phyloP scores from a whole-genome alignment of 306 rosid genomes.

The Styphnolobium japonicum region DNA sequence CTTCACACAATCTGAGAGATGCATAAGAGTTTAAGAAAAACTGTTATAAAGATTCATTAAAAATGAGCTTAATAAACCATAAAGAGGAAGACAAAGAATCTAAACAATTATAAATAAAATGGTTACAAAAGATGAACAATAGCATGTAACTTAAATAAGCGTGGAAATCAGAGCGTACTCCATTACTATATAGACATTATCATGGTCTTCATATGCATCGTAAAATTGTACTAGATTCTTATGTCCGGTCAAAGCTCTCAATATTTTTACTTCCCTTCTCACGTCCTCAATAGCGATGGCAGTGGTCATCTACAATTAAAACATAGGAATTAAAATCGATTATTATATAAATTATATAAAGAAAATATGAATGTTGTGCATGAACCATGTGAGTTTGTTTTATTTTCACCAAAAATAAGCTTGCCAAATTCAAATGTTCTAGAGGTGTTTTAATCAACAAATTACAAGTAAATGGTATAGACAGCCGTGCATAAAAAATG shows the following conservation, averaged over 20 bases:
- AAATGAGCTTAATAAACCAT: not conserved
- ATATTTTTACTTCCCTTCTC: conserved; percentile 90
- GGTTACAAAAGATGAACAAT: not conserved
- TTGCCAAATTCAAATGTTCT: not conserved
- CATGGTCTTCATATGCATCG: conserved; percentile 84
- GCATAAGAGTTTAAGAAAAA: not conserved
- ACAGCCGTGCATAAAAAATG: not conserved
- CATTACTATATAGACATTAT: conserved; percentile 88
- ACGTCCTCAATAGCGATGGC: conserved; percentile 96
- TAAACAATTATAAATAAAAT: not conserved
- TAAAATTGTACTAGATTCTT: conserved; percentile 69
- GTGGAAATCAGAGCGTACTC: conserved; percentile 59
- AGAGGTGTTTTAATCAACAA: not conserved
- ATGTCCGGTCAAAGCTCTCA: conserved; percentile 88
- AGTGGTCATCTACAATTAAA: conserved; percentile 78
- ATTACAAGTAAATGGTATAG: not conserved
- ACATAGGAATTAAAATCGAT: conserved; percentile 9
- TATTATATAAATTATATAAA: not conserved
- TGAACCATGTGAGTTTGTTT: not conserved
- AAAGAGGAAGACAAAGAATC: conserved; percentile 1
- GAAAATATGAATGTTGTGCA: not conserved
- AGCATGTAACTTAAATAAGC: not conserved
- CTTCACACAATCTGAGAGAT: conserved; percentile 76
- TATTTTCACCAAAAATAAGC: not conserved
- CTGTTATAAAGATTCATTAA: not conserved